Conservation (phyloP, 305 asterid species). For the Andrographis paniculata region DNA sequence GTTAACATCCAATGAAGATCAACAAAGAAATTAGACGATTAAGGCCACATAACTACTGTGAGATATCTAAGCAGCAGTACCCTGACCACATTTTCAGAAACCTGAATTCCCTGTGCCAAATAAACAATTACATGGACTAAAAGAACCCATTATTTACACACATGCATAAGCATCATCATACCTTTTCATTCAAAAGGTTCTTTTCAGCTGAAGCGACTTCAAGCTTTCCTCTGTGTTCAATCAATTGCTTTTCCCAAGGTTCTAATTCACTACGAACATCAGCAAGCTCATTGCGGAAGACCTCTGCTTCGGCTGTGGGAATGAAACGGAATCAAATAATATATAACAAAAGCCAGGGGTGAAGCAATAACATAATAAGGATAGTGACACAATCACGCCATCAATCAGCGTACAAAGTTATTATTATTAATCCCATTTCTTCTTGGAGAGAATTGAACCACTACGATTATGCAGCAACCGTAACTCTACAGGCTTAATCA, state of each 20-base stretch:
- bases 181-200: conserved; percentile 74
- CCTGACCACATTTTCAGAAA: neutral
- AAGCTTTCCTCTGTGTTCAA: conserved; percentile 79
- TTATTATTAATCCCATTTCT: too few species aligned
- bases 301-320: conserved; percentile 77
- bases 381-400: too few species aligned
- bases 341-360: neutral
- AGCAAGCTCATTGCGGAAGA: conserved; percentile 66
- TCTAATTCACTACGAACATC: conserved; percentile 75
- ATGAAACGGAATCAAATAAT: conserved; percentile 9
- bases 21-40: conserved; percentile 8
- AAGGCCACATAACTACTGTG: neutral
- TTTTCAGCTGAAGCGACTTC: conserved; percentile 80
- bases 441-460: too few species aligned
- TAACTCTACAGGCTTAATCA: too few species aligned
- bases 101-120: neutral
- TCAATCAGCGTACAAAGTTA: too few species aligned
- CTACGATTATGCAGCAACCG: too few species aligned
- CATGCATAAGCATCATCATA: conserved; percentile 9
- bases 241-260: conserved; percentile 94
- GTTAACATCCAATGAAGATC: conserved; percentile 6
- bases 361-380: too few species aligned
- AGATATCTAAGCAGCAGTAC: neutral
- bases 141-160: too few species aligned
- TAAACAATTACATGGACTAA: too few species aligned